A percentile compares a stretch with the other conserved stretches of the same genome.
Evolutionary conservation across 345 rosid genomes (phyloP).

Genomic region (Eucalyptus rudis): DNA sequence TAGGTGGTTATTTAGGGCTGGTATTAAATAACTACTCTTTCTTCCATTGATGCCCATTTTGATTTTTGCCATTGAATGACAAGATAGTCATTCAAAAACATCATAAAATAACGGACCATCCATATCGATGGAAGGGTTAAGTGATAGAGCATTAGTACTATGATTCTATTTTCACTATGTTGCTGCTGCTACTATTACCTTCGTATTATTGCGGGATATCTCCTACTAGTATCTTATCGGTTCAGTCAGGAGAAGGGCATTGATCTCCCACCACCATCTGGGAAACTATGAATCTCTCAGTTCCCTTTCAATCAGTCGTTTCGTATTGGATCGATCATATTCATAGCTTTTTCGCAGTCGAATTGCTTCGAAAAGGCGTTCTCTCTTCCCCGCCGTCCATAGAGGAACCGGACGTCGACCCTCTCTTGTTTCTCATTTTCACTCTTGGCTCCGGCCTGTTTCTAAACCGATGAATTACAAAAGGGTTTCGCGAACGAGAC

Average conservation of each 20-base stretch:
- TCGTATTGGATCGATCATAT: neutral
- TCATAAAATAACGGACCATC: neutral
- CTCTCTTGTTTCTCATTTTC: neutral
- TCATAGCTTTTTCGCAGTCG: neutral
- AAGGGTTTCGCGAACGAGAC: neutral
- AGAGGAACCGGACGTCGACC: neutral
- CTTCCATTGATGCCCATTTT: neutral
- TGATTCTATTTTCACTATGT: neutral
- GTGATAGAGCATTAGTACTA: neutral
- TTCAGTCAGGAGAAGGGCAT: neutral
- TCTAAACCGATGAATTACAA: neutral
- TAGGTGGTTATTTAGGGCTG: neutral
- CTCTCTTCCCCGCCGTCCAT: neutral
- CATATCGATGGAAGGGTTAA: neutral
- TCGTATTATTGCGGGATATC: neutral
- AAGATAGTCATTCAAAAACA: neutral
- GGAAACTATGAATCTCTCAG: neutral
- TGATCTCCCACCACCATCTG: neutral
- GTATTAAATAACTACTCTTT: neutral
- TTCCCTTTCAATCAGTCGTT: neutral
- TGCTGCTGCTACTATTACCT: neutral
- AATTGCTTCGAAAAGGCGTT: neutral
- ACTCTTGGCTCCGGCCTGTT: neutral
- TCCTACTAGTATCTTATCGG: neutral
- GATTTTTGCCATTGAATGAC: neutral